Base-by-base conservation (phyloP, 106 monocot species). In the Chionographis japonica region DNA sequence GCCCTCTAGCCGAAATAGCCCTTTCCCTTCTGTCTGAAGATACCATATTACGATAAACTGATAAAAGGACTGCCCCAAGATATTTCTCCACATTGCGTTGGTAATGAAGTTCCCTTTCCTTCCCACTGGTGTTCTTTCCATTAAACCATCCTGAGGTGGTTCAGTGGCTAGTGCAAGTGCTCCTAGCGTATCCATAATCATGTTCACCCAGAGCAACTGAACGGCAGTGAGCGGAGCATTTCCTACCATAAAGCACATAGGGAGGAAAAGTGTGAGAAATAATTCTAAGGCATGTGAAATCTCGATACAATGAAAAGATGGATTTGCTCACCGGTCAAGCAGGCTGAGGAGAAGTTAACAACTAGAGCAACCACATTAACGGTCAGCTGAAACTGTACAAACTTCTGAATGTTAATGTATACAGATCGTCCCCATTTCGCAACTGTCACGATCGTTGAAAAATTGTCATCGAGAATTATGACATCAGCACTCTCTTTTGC, bases 401-500 rank as follows among this genome's bases (percentile, higher is more conserved):
- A 95, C 56, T 95, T 95, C 65, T 95, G 95, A 75, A 95, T 95
- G 67, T 95, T 95, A 38, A 95, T 76, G 79, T 92, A 95, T 17
- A 95, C 95, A 10, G 95, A 95, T 53, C 95, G 91, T 8, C 95
- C 95, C 95, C 95, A 95, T 79, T 89, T 95, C 50, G 83, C 86
- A 9, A 95, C 95, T 6, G 88, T 95, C 9, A 89, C 95, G 54
- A 95, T 95, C 27, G 95, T 95, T 12, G 95, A 95, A 41, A 95
- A 95, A 75, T 95, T 95, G 68, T 95, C 95, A 63, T 95, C 95
- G 17, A 95, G 83, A 76, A 95, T 95, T 61, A 95, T 89, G 27
- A 95, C 86, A 80, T 95, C 95, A 43, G 95, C 91, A 81, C 95
- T 95, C 68, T 95, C 95, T 68, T 95, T 95, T 56, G 95, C 92